Evolutionary conservation across 176 grass and related monocot genomes (phyloP).

Genomic region (Hyparrhenia diplandra): DNA sequence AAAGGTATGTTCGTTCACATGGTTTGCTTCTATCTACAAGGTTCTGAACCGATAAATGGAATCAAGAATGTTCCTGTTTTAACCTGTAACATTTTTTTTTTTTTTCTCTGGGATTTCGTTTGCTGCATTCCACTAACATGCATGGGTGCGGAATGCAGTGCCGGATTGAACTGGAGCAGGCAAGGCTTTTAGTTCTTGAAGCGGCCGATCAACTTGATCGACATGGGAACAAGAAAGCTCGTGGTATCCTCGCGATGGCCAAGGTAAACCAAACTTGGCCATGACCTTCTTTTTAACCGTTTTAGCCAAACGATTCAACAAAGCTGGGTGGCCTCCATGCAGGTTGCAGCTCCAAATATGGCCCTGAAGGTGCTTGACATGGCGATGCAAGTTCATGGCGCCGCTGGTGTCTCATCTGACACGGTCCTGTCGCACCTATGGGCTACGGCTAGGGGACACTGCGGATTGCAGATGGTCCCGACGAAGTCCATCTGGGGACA

Average conservation of each 20-base stretch:
- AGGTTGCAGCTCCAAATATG: constrained; percentile 96
- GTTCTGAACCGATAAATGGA: not conserved
- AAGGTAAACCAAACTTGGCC: constrained; percentile 47
- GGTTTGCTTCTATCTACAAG: not conserved
- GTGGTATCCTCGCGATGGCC: constrained; percentile 86
- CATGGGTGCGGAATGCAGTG: constrained; percentile 46
- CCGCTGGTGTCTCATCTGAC: constrained; percentile 74
- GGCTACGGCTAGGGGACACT: constrained; percentile 77
- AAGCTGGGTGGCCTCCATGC: not conserved
- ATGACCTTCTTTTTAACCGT: not conserved
- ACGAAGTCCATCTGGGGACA: constrained; percentile 89
- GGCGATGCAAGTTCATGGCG: constrained; percentile 95
- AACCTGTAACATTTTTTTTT: no score
- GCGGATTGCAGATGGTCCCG: constrained; percentile 80
- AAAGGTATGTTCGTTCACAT: constrained; percentile 64
- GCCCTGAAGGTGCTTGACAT: constrained; percentile 90
- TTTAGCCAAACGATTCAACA: not conserved
- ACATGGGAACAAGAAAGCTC: constrained; percentile 73
- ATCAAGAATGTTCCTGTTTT: not conserved
- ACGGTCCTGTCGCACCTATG: constrained; percentile 72
- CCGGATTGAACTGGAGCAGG: constrained; percentile 82
- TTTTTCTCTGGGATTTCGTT: not conserved
- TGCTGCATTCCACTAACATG: not conserved
- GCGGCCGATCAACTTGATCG: constrained; percentile 86
- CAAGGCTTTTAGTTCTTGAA: constrained; percentile 87